Percentiles rank a stretch among this genome's conserved stretches.
phyloP scores from a whole-genome alignment of 2,329 filamentous ascomycete species.

The Trichoderma sp. region DNA sequence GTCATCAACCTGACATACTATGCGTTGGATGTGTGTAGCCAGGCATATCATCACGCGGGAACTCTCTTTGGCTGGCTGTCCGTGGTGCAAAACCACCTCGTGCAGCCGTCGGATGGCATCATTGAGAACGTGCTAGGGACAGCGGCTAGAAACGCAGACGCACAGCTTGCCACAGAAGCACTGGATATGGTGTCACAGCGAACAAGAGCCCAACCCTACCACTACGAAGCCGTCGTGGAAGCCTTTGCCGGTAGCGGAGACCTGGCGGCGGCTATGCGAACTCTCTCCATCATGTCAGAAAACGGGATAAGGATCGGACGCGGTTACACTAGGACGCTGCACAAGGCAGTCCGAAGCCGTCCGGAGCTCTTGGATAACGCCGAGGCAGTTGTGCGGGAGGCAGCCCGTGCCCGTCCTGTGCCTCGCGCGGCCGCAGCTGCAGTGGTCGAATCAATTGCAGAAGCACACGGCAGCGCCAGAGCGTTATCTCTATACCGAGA shows the following conservation, averaged over 20 bases:
- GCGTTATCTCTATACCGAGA: constrained; percentile 39
- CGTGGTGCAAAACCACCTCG: constrained; percentile 51
- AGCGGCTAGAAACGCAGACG: constrained; percentile 69
- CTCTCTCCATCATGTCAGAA: constrained; percentile 72
- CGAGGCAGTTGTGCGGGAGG: constrained; percentile 56
- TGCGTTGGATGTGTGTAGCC: constrained; percentile 74
- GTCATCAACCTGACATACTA: constrained; percentile 65
- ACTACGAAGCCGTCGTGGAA: constrained; percentile 79
- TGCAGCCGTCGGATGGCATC: constrained; percentile 57
- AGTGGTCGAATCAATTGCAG: constrained; percentile 38
- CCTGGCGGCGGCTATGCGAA: constrained; percentile 64
- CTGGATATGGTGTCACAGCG: constrained; percentile 50
- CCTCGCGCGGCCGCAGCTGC: constrained; percentile 41
- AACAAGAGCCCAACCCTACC: constrained; percentile 59
- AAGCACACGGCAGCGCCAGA: constrained; percentile 32
- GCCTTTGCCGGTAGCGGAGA: constrained; percentile 65
- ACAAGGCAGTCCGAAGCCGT: constrained; percentile 52
- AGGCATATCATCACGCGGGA: constrained; percentile 62
- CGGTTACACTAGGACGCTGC: constrained; percentile 65
- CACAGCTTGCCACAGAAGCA: constrained; percentile 68
- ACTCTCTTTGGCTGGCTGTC: constrained; percentile 71
- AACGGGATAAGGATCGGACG: constrained; percentile 52
- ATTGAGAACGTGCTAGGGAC: constrained; percentile 70
- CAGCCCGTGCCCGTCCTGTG: constrained; percentile 42
- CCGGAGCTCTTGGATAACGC: constrained; percentile 51